Base-by-base conservation (phyloP, 257 asterid species). In the Capsicum rhomboideum region DNA sequence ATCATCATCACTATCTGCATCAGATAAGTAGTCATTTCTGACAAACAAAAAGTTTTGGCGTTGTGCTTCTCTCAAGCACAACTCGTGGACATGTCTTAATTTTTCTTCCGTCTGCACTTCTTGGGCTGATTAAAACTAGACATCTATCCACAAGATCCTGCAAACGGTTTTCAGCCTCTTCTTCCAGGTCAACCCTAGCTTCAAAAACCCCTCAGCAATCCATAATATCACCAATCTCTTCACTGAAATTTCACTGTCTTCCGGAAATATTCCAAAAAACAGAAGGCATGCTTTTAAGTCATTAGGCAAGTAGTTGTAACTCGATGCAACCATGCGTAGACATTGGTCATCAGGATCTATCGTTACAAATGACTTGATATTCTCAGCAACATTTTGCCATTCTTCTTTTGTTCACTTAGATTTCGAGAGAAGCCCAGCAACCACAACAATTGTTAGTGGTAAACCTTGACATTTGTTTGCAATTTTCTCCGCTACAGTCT, bases 141-240 rank as follows among this genome's bases (percentile, higher is more conserved):
- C 80, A 64, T 69, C 84, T 87, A 16, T n/a, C 78, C 0, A 84
- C 49, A 5, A 84, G 83, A 50, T 86, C 83, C 23, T 42, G 42
- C 14, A 86, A 16, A 53, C 44, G 56, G 6, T 18, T 42, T 40
- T 67, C 79, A 42, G 86, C 88, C 5, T 49, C 50, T 18, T 37
- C 77, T 31, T 86, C 85, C 26, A 82, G 20, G 4, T 37, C 53
- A n/a, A 4, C 7, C 7, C 7, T 69, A 9, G 2, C 49, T 66
- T 23, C 26, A 87, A 6, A 26, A 86, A 86, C 14, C 87, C 87
- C 34, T 84, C 87, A 10, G 78, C 78, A 9, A 34, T 20, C 78
- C 78, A 69, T 69, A 20, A 69, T 69, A 29, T 34, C 18, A 37
- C 29, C 17, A 37, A n/a, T n/a, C 18, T 69, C 78, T 68, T 34